phyloP scores from a whole-genome alignment of 139 green algal genomes.

The Mesotaenium endlicherianum region DNA sequence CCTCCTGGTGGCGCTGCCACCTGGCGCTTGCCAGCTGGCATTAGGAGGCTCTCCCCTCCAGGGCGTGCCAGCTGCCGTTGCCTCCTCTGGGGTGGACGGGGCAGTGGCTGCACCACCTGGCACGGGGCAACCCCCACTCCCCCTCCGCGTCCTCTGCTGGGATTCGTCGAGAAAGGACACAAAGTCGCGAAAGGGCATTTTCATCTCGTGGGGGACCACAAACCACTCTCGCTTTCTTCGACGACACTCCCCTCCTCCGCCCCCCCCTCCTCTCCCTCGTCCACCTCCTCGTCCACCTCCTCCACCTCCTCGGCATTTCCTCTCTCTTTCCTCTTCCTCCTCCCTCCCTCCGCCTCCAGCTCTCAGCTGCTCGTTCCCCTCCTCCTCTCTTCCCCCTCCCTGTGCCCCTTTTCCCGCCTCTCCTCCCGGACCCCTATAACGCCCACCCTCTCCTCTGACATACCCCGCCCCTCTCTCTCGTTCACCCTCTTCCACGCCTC shows the following conservation, averaged over 20 bases:
- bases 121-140: background rate
- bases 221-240: background rate
- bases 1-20: too few relatives aligned
- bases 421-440: background rate
- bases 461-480: background rate
- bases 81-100: too few relatives aligned
- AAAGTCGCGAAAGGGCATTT: constrained; percentile 20
- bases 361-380: background rate
- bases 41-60: too few relatives aligned
- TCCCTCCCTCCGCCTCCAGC: too few relatives aligned
- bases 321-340: background rate
- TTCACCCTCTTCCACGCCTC: background rate
- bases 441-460: background rate
- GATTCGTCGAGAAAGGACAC: background rate
- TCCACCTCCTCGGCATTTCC: background rate
- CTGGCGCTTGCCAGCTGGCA: too few relatives aligned
- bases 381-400: background rate
- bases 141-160: constrained; percentile 12
- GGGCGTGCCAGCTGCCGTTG: too few relatives aligned
- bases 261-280: background rate
- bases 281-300: background rate
- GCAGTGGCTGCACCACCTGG: too few relatives aligned
- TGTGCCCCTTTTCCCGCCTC: background rate
- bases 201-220: constrained; percentile 14
- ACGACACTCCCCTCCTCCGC: background rate